Percentiles rank a stretch among this genome's conserved stretches.
phyloP scores from a whole-genome alignment of 1,284 basidiomycete species.

The Stereum hirsutum region DNA sequence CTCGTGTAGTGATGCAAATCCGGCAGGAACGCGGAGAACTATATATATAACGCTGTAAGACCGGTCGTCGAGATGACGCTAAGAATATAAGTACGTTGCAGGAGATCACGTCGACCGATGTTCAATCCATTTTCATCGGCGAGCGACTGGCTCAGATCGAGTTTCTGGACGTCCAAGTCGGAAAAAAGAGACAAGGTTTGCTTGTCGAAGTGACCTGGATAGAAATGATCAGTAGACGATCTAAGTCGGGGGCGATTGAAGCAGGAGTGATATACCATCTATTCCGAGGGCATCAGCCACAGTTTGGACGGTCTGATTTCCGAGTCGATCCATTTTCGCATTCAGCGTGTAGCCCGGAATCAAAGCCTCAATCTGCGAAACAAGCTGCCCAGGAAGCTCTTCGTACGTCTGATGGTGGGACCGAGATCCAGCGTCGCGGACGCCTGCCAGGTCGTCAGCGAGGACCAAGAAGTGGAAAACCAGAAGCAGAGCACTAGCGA shows the following conservation, averaged over 20 bases:
- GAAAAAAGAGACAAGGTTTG: conserved; percentile 28
- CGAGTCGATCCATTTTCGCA: neutral
- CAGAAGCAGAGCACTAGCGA: neutral
- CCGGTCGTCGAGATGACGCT: conserved; percentile 3
- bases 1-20: conserved; percentile 39
- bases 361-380: neutral
- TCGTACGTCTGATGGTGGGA: no score
- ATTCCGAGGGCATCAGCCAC: conserved; percentile 3
- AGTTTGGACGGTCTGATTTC: neutral
- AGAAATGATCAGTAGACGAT: no score
- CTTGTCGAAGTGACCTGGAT: conserved; percentile 31
- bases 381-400: neutral
- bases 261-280: conserved; percentile 2
- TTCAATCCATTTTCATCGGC: conserved; percentile 39
- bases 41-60: conserved; percentile 1
- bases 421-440: neutral
- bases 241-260: no score
- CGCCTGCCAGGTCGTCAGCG: neutral
- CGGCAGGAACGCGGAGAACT: conserved; percentile 44
- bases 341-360: neutral
- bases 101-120: conserved; percentile 28
- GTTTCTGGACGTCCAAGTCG: conserved; percentile 25
- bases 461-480: neutral
- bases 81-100: conserved; percentile 28
- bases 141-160: conserved; percentile 35